A percentile compares a stretch with the other conserved stretches of the same genome.
These are phyloP conservation scores for Astrocystis sublimbata DNA, from an alignment of 495 filamentous ascomycete species.

Conservation along the genomic window DNA sequence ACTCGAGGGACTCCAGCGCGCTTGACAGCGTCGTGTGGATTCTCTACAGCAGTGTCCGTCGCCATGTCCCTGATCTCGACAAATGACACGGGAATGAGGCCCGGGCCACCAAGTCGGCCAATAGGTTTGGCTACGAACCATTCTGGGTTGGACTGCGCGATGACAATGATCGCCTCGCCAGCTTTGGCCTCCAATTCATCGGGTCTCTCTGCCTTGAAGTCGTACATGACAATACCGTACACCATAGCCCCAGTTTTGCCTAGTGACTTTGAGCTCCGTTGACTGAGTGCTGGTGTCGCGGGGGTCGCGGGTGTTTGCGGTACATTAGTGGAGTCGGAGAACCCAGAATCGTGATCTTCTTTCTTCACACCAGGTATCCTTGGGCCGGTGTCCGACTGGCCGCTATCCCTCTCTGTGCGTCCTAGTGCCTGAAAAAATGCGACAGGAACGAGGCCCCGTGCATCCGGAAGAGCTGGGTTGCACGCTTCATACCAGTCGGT, in stretches of 20 bases:
- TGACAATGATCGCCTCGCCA: conserved; percentile 96
- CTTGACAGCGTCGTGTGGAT: conserved; percentile 82
- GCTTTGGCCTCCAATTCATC: conserved; percentile 94
- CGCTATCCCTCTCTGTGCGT: conserved; percentile 86
- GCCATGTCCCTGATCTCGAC: conserved; percentile 96
- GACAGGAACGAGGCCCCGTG: conserved; percentile 89
- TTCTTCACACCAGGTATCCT: conserved; percentile 56
- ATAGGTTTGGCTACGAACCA: conserved; percentile 99
- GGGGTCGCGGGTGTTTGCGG: too few species aligned
- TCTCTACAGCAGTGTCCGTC: conserved; percentile 75
- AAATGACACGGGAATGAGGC: conserved; percentile 94
- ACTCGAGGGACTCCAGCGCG: conserved; percentile 94
- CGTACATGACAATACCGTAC: conserved; percentile 95
- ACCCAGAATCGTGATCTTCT: conserved; percentile 37
- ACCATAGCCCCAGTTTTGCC: conserved; percentile 82
- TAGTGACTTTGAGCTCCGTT: conserved; percentile 54
- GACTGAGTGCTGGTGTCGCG: conserved; percentile 47
- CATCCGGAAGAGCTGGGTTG: conserved; percentile 86
- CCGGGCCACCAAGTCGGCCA: conserved; percentile 87
- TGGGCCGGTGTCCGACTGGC: conserved; percentile 66
- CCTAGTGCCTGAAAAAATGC: conserved; percentile 88
- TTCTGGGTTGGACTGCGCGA: conserved; percentile 98
- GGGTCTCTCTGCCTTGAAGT: conserved; percentile 91
- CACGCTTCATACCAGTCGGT: conserved; percentile 97
- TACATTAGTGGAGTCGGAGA: conserved; percentile 50